Base-by-base conservation (phyloP, 73 alveolate species). In the Breviolum minutum region DNA sequence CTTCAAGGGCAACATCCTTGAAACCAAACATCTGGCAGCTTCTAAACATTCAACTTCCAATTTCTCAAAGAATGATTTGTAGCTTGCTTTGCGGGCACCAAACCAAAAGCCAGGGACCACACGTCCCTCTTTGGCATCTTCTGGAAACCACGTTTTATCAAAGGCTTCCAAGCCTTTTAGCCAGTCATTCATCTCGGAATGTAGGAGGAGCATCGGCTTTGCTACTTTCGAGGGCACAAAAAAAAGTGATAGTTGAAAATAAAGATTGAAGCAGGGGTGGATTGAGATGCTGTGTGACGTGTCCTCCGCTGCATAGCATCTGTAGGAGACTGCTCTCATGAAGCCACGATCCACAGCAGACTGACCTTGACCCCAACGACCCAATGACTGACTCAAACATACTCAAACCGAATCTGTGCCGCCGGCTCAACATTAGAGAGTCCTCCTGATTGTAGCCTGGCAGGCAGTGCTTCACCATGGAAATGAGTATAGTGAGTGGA, bases 361-460 rank as follows among this genome's bases (percentile, higher is more conserved):
- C 26, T 93, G 98, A 22, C 89, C 89, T 89, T 68, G 27, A 83
- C 27, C 8, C 48, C n/a, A 68, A 17, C 2, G 77, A 68, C 77
- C 2, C n/a, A 22, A 68, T 14, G n/a, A 68, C 77, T 68, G 61
- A 9, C 26, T 32, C 71, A 22, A 14, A 68, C 77, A 1, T 2
- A 2, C 24, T 14, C n/a, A 22, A 14, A 6, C 1, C 77, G 17
- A 14, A 40, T 40, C 90, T 81, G 48, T 9, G 90, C 30, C 54
- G 90, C 90, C 99, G 99, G 99, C 99, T 99, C 99, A 99, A 99
- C 95, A 99, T 99, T 76, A 99, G 99, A 29, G 97, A 99, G 99
- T 99, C 99, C 99, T 99, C 99, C 99, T 99, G 99, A 93, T 99
- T 99, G 99, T 99, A 99, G 62, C 99, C 91, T 24, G 99, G 99